Evolutionary conservation across 2,329 filamentous ascomycete genomes (phyloP), one percentile per base, ranked within the genome.

Genomic region (Tolypocladium ophioglossoides): DNA sequence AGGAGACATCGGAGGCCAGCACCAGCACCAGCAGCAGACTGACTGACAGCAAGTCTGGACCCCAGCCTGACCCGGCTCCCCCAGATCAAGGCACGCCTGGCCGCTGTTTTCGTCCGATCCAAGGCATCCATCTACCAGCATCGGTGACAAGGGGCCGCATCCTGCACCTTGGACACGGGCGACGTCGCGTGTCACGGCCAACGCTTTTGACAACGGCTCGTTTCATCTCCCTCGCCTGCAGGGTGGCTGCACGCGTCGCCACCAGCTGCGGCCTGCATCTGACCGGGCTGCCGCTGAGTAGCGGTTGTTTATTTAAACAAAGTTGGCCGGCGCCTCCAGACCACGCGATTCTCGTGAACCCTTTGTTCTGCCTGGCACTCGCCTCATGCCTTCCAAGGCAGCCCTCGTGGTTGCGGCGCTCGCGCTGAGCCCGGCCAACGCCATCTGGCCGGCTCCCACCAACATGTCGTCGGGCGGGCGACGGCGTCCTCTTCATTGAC

Each of bases 401-500:
- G 6, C 38, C 38, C 60, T 75, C 53, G 66, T 72, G 46, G 56
- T 72, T 52, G 64, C 74, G 46, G 66, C 75, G 49, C 62, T 75
- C 57, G 69, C 69, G 51, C 63, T 72, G 54, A 61, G 68, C 14
- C 72, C 73, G 12, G 76, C 68, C 54, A 60, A 71, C n/a, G 80
- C 81, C 16, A 65, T 85, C 56, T 85, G 82, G 82, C 82, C 82
- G 14, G 70, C 74, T 24, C 82, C 82, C 2, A 69, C 71, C 53
- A 72, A 70, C 40, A 71, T 78, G 53, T 75, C 72, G 47, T 78
- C 74, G 18, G 82, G 82, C 55, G 74, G n/a, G n/a, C n/a, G n/a
- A 74, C 59, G 72, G 72, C 11, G 71, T 74, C 35, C 67, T 85
- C 57, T 81, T 77, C 68, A 78, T 85, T 62, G 70, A 74, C 57